Base-by-base conservation (phyloP, 116 monocot genomes). In the Iris pallida region DNA sequence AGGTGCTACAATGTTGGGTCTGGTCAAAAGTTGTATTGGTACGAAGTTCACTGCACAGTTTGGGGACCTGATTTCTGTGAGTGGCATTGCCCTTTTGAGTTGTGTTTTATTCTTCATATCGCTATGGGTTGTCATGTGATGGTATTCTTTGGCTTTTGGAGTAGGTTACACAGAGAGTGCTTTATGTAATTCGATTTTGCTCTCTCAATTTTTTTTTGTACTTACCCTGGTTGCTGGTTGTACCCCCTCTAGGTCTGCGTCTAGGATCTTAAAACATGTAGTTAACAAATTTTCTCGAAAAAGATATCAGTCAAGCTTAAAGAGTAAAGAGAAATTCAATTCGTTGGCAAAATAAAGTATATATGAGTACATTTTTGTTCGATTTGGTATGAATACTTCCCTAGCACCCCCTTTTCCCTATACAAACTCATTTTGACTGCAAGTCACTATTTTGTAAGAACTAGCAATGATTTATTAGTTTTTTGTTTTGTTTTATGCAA, bases 31-130 rank as follows among this genome's bases (percentile, higher is more conserved):
- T 73, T 97, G 86, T 59, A 87, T 92, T 55, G 89, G 92, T 51
- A 97, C 92, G 66, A 92, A 97, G 79, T 97, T 97, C 75, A 97
- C 97, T 44, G 79, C 92, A 60, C 97, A 92, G 63, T 97, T 92
- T 80, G 97, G 97, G 3, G 81, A 97, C 53, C 68, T 92, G 55
- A 92, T 97, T 73, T 82, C 85, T 75, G 89, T 90, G 63, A 86
- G 89, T 74, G 30, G 30, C 30, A 30, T 30, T 8, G 5, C n/a
- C 18, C 15, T 15, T 41, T 40, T 20, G 3, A 40, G 20, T 5
- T 10, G 4, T 59, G 40, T 59, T 59, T 59, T 41, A 41, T 59
- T 59, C 20, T 59, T 41, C 4, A 59, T 59, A 59, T 30, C 8
- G n/a, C 7, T 4, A 61, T 43, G 5, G 9, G 16, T 43, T 61